Evolutionary conservation across 2,329 filamentous ascomycete genomes (phyloP).

Genomic region (Ophiostoma angusticollis): DNA sequence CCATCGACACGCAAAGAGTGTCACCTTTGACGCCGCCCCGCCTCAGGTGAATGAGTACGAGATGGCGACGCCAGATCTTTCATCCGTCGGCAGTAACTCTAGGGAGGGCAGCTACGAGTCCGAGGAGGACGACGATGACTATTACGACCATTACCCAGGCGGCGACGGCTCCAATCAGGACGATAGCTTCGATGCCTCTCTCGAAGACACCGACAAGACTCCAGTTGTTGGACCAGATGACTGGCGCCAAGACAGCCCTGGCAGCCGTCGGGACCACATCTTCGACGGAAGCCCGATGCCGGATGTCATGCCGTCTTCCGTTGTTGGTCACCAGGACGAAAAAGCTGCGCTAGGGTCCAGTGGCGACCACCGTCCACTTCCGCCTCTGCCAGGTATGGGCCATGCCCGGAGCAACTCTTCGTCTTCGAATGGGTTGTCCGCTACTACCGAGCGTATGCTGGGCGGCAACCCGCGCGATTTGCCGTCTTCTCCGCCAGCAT

Average conservation of each 20-base stretch:
- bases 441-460: constrained; percentile 59
- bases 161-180: constrained; percentile 52
- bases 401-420: constrained; percentile 31
- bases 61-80: constrained; percentile 93
- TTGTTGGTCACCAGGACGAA: constrained; percentile 45
- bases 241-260: constrained; percentile 65
- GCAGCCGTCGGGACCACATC: constrained; percentile 34
- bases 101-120: constrained; percentile 90
- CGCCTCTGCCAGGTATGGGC: constrained; percentile 62
- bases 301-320: constrained; percentile 32
- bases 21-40: constrained; percentile 88
- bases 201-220: constrained; percentile 94
- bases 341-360: constrained; percentile 67
- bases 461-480: constrained; percentile 47
- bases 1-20: constrained; percentile 84
- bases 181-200: constrained; percentile 89
- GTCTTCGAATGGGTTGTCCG: constrained; percentile 51
- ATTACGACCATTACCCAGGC: constrained; percentile 38
- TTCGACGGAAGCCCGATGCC: constrained; percentile 62
- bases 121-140: constrained; percentile 59
- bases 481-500: constrained; percentile 59
- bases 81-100: constrained; percentile 77
- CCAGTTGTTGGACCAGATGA: constrained; percentile 96
- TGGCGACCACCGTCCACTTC: constrained; percentile 70
- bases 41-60: constrained; percentile 97